Base-by-base conservation (phyloP, 192 early-diverging fungal genomes). In the Entomortierella parvispora region DNA sequence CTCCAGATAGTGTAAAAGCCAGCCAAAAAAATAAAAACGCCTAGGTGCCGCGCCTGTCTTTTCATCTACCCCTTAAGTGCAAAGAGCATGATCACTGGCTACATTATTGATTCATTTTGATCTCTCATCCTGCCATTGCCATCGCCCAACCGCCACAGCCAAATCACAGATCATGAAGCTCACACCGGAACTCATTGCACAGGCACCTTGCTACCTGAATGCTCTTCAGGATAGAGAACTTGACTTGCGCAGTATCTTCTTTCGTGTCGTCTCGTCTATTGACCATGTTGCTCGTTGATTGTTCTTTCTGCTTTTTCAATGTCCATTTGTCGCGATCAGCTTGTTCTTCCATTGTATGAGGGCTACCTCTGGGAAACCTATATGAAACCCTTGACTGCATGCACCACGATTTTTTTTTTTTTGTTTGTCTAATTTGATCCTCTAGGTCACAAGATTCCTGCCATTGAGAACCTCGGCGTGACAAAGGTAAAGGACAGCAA, bases 401-500 rank as follows among this genome's bases (percentile, higher is more conserved):
- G 37, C n/a, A 48, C 42, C 33, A 33, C 48, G 22, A 32, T 59
- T 48, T 52, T 54, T 67, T 50, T 29, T 56, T 49, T 59, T 40
- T 22, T 56, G 63, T 60, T 49, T 29, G 50, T 59, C 9, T 29
- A n/a, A 23, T 58, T 56, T 33, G 3, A 44, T 49, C 37, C 15
- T 53, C 3, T 81, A 93, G 92, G 89, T 55, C 87, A 92, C 60
- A 93, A 95, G 69, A 96, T 99, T 26, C 86, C 93, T 46, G 78
- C 86, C 62, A 94, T 99, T 63, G 98, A 99, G 81, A 99, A 99
- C 82, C 84, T 99, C 17, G 93, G 95, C 34, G 92, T 93, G 18
- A 94, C 97, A 26, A 96, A 94, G 87, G 93, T 94, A 80, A 5
- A 40, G 37, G 7, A 40, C 12, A 40, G 7, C 37, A 40, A 40